Percentiles rank a stretch among this genome's conserved stretches.
phyloP scores from a whole-genome alignment of 1,284 basidiomycete genomes.

The Sutorius eximius region DNA sequence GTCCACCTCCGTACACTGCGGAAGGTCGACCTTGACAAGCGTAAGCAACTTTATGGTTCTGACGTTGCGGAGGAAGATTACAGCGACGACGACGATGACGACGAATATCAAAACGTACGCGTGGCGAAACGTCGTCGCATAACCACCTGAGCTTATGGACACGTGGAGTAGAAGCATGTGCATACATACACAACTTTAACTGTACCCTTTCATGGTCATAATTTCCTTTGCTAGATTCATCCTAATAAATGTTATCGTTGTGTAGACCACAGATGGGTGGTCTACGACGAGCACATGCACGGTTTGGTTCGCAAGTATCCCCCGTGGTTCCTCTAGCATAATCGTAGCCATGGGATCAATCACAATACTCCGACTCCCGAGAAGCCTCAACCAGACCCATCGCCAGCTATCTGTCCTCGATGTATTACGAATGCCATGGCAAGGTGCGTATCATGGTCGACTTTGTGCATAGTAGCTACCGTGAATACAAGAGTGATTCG shows the following conservation, averaged over 20 bases:
- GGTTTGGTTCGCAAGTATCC: too few relatives aligned
- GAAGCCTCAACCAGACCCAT: too few relatives aligned
- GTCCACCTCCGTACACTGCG: constrained; percentile 57
- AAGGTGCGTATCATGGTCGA: too few relatives aligned
- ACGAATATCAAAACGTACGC: constrained; percentile 39
- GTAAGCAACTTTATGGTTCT: constrained; percentile 44
- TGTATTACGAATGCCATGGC: too few relatives aligned
- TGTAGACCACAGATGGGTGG: constrained; percentile 16
- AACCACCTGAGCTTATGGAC: constrained; percentile 25
- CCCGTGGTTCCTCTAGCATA: too few relatives aligned
- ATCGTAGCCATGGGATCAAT: too few relatives aligned
- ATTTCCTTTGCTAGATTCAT: constrained; percentile 32
- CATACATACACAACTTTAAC: constrained; percentile 30
- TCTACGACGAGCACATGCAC: background rate
- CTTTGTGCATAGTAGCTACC: too few relatives aligned
- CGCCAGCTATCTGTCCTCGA: too few relatives aligned
- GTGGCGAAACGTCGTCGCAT: constrained; percentile 35
- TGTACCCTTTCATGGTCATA: constrained; percentile 28
- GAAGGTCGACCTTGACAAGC: constrained; percentile 53
- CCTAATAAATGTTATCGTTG: constrained; percentile 26
- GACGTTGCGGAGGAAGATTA: constrained; percentile 44
- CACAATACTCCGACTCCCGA: too few relatives aligned
- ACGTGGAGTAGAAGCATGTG: constrained; percentile 20
- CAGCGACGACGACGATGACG: constrained; percentile 52
- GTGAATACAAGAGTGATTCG: too few relatives aligned